Base-by-base conservation (phyloP, 805 yeast genomes). In the Spathaspora hagerdaliae region DNA sequence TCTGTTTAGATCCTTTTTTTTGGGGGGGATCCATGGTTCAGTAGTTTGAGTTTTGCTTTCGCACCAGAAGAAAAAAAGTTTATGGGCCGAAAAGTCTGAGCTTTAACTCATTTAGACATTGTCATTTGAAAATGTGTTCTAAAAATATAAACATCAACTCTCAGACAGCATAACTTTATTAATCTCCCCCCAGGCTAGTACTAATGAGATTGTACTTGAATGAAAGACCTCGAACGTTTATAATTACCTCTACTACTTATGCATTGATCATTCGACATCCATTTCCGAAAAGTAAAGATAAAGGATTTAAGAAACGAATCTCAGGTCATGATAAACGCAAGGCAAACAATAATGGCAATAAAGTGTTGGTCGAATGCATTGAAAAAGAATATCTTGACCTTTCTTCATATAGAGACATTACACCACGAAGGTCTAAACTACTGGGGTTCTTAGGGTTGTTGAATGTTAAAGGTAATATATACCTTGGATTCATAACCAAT, bases 181-280 rank as follows among this genome's bases (percentile, higher is more conserved):
- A 19, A 3, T 19, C 5, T 5, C 24, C 24, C 24, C 24, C 24
- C 24, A 5, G 24, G 24, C 2, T 19, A 19, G 24, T 5, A 19
- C 24, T 8, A 27, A 86, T 87, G 90, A 76, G 69, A 60, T 74
- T 87, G 10, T 81, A 73, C 61, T 71, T 85, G 43, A 79, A 85
- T 45, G 78, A 74, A 46, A 61, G 71, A 31, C 92, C 94, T 1
- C 70, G 96, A 44, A 77, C 91, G 9, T 69, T 87, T 46, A 84
- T 87, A 2, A 68, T 89, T 3, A 78, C 81, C 3, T 76, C 84
- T 15, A 73, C 75, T 38, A 76, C 74, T 27, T 77, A 71, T 58
- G 87, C 83, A 1, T 69, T 89, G 48, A 69, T 83, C 3, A 71
- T 89, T 40, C 71, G 83, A 41, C 81, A 76, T 49, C 73, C 75